Conservation (phyloP, 768 basidiomycete genomes). For the Termitomyces sp. region DNA sequence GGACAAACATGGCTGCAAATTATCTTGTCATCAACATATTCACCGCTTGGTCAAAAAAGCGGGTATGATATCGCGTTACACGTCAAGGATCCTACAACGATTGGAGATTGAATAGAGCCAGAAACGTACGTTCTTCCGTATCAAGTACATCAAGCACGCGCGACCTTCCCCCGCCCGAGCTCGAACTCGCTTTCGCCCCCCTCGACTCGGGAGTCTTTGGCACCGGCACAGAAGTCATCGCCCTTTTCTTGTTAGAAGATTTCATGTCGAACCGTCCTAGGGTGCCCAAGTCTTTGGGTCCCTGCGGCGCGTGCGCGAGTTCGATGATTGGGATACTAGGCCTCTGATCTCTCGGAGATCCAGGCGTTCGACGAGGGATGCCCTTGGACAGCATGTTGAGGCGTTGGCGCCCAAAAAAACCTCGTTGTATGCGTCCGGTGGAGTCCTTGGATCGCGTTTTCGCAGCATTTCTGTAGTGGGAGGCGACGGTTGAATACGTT, state of each 20-base stretch:
- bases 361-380: constrained; percentile 11
- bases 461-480: constrained; percentile 43
- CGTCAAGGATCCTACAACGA: background rate
- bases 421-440: constrained; percentile 47
- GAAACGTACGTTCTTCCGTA: constrained; percentile 35
- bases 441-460: constrained; percentile 54
- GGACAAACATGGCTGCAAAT: constrained; percentile 26
- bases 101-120: background rate
- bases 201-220: constrained; percentile 18
- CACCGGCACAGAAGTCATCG: constrained; percentile 12
- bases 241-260: background rate
- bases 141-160: constrained; percentile 37
- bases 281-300: background rate
- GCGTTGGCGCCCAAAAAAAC: constrained; percentile 55
- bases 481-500: background rate
- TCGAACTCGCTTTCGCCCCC: background rate
- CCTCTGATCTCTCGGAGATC: background rate
- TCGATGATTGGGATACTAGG: background rate
- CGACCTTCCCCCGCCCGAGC: constrained; percentile 22
- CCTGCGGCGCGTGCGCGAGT: background rate
- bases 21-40: background rate
- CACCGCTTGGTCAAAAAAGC: background rate
- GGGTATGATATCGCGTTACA: background rate
- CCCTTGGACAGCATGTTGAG: constrained; percentile 46
- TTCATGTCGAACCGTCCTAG: background rate